Percentiles rank a stretch among this genome's conserved stretches.
phyloP scores from a whole-genome alignment of 345 rosid genomes.

The Litchi chinensis region DNA sequence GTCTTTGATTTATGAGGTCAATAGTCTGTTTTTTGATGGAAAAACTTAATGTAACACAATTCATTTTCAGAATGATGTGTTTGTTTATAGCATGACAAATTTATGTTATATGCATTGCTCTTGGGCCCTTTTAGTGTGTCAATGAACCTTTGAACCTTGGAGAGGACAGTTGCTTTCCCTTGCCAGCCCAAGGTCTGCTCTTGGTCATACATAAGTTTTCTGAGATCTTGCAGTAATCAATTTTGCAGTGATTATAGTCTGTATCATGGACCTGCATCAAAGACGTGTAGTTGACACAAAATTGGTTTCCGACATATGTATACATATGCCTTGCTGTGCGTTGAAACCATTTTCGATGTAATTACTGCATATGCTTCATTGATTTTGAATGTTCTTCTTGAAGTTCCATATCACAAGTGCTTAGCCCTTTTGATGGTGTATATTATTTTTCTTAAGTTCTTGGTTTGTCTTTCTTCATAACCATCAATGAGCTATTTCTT shows the following conservation, averaged over 20 bases:
- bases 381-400: background rate
- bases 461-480: background rate
- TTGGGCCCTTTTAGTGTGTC: background rate
- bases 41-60: background rate
- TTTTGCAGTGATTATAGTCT: background rate
- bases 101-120: background rate
- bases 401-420: background rate
- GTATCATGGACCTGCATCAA: background rate
- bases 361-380: background rate
- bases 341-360: background rate
- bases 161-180: background rate
- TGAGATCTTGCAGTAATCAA: background rate
- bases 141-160: background rate
- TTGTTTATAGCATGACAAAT: background rate
- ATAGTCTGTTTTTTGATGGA: background rate
- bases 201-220: background rate
- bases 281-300: background rate
- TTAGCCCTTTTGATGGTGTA: conserved; percentile 2
- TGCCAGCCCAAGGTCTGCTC: background rate
- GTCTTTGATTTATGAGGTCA: background rate
- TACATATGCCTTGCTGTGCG: background rate
- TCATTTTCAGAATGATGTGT: background rate
- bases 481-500: conserved; percentile 11
- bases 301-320: background rate
- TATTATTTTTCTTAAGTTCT: background rate